A percentile compares a stretch with the other conserved stretches of the same genome.
Conservation (phyloP, 345 rosid species). For the Pseudoturritis turrita region DNA sequence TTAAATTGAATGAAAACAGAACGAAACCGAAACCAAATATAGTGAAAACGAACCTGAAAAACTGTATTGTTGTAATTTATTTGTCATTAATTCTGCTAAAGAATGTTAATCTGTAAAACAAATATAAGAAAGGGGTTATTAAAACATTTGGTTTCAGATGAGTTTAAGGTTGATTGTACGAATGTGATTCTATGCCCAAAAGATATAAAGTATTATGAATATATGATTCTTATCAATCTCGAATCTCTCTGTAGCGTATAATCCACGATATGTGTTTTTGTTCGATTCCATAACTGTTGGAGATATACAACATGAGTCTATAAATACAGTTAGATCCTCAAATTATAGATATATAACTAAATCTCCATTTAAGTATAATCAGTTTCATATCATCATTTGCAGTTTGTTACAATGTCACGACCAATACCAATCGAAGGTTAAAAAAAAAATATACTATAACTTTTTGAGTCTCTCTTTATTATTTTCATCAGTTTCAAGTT, state of each 20-base stretch:
- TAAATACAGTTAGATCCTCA: neutral
- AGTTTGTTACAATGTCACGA: constrained; percentile 13
- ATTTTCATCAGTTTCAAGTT: neutral
- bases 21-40: too few relatives aligned
- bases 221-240: neutral
- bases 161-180: too few relatives aligned
- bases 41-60: neutral
- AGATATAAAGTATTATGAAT: neutral
- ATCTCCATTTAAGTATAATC: neutral
- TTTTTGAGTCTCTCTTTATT: neutral
- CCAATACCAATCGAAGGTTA: constrained; percentile 22
- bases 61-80: too few relatives aligned
- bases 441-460: neutral
- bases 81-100: too few relatives aligned
- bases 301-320: neutral
- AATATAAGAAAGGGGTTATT: neutral
- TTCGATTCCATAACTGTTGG: neutral
- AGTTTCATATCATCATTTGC: neutral
- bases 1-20: neutral
- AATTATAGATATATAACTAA: neutral
- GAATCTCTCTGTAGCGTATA: neutral
- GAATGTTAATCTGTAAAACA: too few relatives aligned
- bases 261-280: neutral
- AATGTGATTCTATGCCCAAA: neutral
- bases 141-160: too few relatives aligned